Evolutionary conservation across 176 grass and related monocot genomes (phyloP), one percentile per base, ranked within the genome.

Genomic region (Tuctoria greenei): DNA sequence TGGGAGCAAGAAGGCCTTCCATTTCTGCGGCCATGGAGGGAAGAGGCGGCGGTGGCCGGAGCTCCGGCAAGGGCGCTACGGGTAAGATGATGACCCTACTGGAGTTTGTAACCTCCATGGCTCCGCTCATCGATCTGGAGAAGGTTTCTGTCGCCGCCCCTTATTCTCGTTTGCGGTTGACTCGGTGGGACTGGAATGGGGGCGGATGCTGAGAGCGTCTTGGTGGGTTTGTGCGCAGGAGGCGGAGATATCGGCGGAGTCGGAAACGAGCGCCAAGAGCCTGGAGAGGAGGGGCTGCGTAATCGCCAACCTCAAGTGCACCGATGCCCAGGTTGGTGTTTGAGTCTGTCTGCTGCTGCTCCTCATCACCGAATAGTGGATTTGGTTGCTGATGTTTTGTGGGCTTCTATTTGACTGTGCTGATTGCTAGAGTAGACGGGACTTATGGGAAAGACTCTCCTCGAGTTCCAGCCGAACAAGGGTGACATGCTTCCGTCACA

Each of bases 391-490:
- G 59, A 72, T 26, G 20, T 38, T 46, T 62, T 45, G 10, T 67
- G 49, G 0, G 1, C 10, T 65, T 78, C 61, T 39, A 24, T 42
- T 50, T 66, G 27, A 15, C 66, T 79, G 7, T 69, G 35, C 25
- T 64, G 73, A 16, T 40, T 89, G 47, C 37, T 68, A 89, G 69
- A 75, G 56, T 88, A 98, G 95, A 90, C 88, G 37, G 89, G 95
- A 57, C 73, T 98, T 72, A 98, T 98, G 95, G 95, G 91, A 27
- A 98, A 94, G 84, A 73, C 82, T 34, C 91, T 98, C 42, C 86
- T 98, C 12, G 91, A 98, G 69, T 94, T 98, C 79, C 91, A 98
- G 72, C 83, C 91, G 31, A 98, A 94, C 76, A 98, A 90, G 77
- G 89, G 91, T 2, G 91, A 94, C 36, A 71, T 98, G 81, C 95